Conservation (phyloP, 2,329 filamentous ascomycete species). For the Xylariaceae sp. region DNA sequence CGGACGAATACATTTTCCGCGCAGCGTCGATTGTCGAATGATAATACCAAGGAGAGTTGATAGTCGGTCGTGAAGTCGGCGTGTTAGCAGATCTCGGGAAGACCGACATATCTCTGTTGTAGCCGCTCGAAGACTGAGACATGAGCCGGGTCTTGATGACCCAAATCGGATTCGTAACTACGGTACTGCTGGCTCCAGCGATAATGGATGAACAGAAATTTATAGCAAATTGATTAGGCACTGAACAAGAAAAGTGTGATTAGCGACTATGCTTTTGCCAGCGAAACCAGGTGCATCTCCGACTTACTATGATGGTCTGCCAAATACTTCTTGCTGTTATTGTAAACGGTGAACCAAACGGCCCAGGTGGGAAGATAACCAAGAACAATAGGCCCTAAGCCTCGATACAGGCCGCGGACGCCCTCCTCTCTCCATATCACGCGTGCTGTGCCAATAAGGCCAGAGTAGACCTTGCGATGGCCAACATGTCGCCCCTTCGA, state of each 20-base stretch:
- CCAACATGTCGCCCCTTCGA: slow-evolving; percentile 46
- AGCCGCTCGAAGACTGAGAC: slow-evolving; percentile 66
- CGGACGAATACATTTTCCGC: slow-evolving; percentile 88
- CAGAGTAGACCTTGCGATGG: slow-evolving; percentile 66
- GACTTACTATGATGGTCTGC: slow-evolving; percentile 58
- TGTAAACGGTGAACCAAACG: slow-evolving; percentile 95
- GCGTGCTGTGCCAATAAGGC: slow-evolving; percentile 77
- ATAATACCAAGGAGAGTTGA: slow-evolving; percentile 83
- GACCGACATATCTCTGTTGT: slow-evolving; percentile 41
- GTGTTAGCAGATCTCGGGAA: slow-evolving; percentile 49
- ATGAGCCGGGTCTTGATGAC: slow-evolving; percentile 98
- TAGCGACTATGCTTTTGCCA: slow-evolving; percentile 8
- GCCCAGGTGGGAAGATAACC: slow-evolving; percentile 98
- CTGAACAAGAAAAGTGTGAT: slow-evolving; percentile 12
- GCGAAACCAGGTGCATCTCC: neutral
- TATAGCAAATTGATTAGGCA: slow-evolving; percentile 67
- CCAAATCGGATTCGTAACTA: slow-evolving; percentile 97
- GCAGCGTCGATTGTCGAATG: slow-evolving; percentile 83
- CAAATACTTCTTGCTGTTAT: slow-evolving; percentile 74
- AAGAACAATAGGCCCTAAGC: slow-evolving; percentile 87
- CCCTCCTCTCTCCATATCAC: slow-evolving; percentile 88
- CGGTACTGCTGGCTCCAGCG: slow-evolving; percentile 86
- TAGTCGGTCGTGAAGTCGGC: slow-evolving; percentile 49
- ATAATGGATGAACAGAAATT: slow-evolving; percentile 87
- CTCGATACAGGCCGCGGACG: slow-evolving; percentile 83